Evolutionary conservation across 331 rosid species (phyloP).

Genomic region (Stylosanthes scabra): DNA sequence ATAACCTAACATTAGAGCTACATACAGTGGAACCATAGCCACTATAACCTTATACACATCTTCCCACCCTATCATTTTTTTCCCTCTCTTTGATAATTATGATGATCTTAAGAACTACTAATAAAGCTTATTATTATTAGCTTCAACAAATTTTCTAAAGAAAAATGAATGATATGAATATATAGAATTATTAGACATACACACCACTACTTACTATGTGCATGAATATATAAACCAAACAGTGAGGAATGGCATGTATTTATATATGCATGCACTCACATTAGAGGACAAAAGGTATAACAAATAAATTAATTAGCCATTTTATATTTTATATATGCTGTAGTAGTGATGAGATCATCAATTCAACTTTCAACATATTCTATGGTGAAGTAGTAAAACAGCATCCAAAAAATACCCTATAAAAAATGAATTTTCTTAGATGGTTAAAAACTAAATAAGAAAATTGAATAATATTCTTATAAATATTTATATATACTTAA

Average conservation of each 20-base stretch:
- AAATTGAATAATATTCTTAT: no score
- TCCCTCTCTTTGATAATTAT: no score
- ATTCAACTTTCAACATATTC: slow-evolving; percentile 12
- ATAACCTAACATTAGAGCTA: slow-evolving; percentile 79
- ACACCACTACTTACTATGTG: background rate
- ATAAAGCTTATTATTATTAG: no score
- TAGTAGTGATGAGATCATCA: background rate
- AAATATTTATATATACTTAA: no score
- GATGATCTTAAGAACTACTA: background rate
- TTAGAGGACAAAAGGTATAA: slow-evolving; percentile 29
- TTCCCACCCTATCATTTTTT: slow-evolving; percentile 82
- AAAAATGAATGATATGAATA: slow-evolving; percentile 8
- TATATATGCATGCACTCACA: slow-evolving; percentile 38
- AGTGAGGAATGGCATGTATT: slow-evolving; percentile 30
- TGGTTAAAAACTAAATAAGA: no score
- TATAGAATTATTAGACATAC: background rate
- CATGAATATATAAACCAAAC: background rate
- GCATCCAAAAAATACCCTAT: no score
- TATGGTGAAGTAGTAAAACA: background rate
- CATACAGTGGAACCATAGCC: slow-evolving; percentile 80
- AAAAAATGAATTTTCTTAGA: no score
- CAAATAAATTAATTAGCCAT: background rate
- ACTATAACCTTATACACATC: slow-evolving; percentile 83
- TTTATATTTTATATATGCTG: no score
- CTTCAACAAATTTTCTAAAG: background rate